phyloP scores from a whole-genome alignment of 2,329 filamentous ascomycete genomes.

The Verticillium nonalfalfae region DNA sequence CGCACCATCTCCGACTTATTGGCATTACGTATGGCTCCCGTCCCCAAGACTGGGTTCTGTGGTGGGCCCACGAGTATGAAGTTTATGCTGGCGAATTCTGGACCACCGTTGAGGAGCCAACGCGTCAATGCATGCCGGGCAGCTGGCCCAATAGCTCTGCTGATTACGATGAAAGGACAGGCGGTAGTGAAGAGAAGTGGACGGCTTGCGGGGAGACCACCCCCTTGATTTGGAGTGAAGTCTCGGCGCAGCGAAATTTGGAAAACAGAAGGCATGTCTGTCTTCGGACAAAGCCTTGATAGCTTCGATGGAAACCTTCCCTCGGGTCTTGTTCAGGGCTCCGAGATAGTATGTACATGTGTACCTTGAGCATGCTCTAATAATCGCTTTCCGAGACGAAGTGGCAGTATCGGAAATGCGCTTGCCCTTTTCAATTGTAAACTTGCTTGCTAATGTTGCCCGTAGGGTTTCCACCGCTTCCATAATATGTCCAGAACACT shows the following conservation, averaged over 20 bases:
- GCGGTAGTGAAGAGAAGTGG: neutral
- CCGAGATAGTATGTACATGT: too few species aligned
- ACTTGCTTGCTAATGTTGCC: too few species aligned
- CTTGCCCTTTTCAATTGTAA: too few species aligned
- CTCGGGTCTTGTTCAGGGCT: too few species aligned
- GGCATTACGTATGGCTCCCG: constrained; percentile 1
- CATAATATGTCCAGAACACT: neutral
- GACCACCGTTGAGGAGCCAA: neutral
- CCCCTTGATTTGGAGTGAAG: neutral
- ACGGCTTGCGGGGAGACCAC: neutral
- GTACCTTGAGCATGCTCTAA: too few species aligned
- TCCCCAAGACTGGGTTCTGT: constrained; percentile 1
- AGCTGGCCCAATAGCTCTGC: neutral
- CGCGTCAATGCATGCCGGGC: neutral
- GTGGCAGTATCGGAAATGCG: too few species aligned
- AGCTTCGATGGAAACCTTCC: too few species aligned
- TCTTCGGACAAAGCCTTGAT: too few species aligned
- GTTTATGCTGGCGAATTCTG: neutral
- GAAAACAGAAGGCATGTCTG: too few species aligned
- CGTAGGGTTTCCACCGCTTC: too few species aligned
- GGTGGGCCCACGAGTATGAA: constrained; percentile 1
- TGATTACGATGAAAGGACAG: neutral
- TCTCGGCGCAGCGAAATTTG: too few species aligned
- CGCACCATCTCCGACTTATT: neutral
- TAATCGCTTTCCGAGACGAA: too few species aligned